Evolutionary conservation across 1,284 basidiomycete genomes (phyloP).

Genomic region (Trichosporon asahii): DNA sequence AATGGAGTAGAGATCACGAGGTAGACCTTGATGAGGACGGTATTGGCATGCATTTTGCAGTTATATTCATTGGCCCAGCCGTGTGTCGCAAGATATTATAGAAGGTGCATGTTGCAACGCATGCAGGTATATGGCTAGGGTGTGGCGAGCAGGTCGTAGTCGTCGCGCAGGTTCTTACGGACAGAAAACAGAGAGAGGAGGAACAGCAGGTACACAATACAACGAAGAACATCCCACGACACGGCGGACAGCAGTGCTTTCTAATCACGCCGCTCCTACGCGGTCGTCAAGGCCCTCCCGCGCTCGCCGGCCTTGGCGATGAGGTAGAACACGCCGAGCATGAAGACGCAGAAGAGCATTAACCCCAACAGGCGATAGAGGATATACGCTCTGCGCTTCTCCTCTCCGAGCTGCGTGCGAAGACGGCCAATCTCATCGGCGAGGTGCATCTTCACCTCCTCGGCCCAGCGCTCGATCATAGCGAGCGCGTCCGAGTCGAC

Average conservation of each 20-base stretch:
- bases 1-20: background rate
- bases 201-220: background rate
- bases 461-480: slow-evolving; percentile 40
- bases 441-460: slow-evolving; percentile 37
- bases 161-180: too few relatives aligned
- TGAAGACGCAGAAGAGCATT: background rate
- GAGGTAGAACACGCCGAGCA: background rate
- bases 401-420: slow-evolving; percentile 18
- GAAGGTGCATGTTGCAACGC: background rate
- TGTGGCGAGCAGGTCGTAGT: background rate
- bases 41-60: slow-evolving; percentile 8
- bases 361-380: background rate
- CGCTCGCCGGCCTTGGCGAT: background rate
- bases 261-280: background rate
- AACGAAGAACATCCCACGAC: too few relatives aligned
- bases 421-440: slow-evolving; percentile 29
- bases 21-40: slow-evolving; percentile 3
- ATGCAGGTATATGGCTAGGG: background rate
- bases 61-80: slow-evolving; percentile 4
- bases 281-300: background rate
- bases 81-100: background rate
- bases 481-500: slow-evolving; percentile 27
- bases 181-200: background rate
- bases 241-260: too few relatives aligned
- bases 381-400: slow-evolving; percentile 16